Conservation (phyloP, 768 basidiomycete species). For the Dacryopinax spathularia region DNA sequence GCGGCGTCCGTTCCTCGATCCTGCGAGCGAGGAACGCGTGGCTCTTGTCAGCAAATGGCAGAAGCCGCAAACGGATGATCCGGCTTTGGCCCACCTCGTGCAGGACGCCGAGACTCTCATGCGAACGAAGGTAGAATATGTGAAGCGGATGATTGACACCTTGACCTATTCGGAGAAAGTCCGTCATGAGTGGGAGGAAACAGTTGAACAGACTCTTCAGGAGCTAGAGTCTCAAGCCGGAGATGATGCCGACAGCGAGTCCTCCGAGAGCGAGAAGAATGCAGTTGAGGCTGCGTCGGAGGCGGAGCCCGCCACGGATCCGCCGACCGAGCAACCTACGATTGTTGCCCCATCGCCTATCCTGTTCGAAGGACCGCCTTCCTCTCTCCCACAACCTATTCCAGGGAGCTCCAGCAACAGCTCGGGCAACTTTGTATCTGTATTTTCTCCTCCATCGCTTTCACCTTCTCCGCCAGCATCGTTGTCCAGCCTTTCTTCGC, state of each 20-base stretch:
- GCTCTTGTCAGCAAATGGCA: slow-evolving; percentile 73
- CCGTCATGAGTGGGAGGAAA: slow-evolving; percentile 91
- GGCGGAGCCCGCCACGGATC: slow-evolving; percentile 18
- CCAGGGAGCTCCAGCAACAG: neutral
- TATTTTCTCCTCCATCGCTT: slow-evolving; percentile 7
- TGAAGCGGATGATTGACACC: slow-evolving; percentile 91
- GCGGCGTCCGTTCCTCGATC: slow-evolving; percentile 78
- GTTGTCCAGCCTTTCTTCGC: neutral
- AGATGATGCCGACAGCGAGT: slow-evolving; percentile 33
- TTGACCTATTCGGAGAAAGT: slow-evolving; percentile 95
- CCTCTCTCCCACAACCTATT: neutral
- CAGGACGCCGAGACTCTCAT: slow-evolving; percentile 81
- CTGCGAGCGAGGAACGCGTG: slow-evolving; percentile 76
- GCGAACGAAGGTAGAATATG: slow-evolving; percentile 86
- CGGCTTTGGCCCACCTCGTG: slow-evolving; percentile 65
- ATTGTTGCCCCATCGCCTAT: neutral
- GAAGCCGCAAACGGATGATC: slow-evolving; percentile 71
- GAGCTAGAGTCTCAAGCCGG: slow-evolving; percentile 41
- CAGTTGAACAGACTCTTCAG: slow-evolving; percentile 54
- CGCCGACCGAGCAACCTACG: slow-evolving; percentile 14
- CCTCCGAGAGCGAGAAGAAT: slow-evolving; percentile 21
- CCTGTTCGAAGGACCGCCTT: neutral
- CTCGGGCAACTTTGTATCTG: slow-evolving; percentile 8
- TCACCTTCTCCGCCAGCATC: slow-evolving; percentile 6
- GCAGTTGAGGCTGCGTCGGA: slow-evolving; percentile 16